Base-by-base conservation (phyloP, 2,329 filamentous ascomycete genomes). In the Taxawa tesnikishii region DNA sequence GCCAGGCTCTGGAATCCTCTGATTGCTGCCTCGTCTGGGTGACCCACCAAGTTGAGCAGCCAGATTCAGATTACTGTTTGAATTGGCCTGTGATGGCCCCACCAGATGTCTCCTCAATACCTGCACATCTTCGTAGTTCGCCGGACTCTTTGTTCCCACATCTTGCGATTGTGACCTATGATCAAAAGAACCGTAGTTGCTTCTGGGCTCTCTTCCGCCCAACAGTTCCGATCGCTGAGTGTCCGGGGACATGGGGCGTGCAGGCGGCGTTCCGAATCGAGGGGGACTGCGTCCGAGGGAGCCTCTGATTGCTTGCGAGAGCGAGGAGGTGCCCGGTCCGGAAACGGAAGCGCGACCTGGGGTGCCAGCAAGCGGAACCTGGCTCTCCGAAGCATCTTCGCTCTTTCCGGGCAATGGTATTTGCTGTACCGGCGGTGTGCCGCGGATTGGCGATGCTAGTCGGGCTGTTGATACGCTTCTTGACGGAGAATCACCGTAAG, bases 101-200 rank as follows among this genome's bases (percentile, higher is more conserved):
- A 94, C 83, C 46, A 93, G 60, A 65, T 98, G 90, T 43, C 88
- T 72, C 53, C 79, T 85, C 43, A 98, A 73, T 33, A 96, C 83
- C 53, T 94, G 87, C 11, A 85, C 80, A 48, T 96, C 84, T 58
- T 96, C 87, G 50, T 79, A 79, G 4, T 79, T 75, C 14, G 67
- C 74, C 25, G 65, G 59, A 29, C 66, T 70, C 16, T 44, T 42
- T n/a, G n/a, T n/a, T 50, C 52, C 65, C 39, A 58, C 56, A 43
- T 47, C 56, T 43, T 39, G 71, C 25, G 70, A 68, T 42, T 77
- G 71, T 30, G 73, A 73, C n/a, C n/a, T n/a, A n/a, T n/a, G n/a
- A 41, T 90, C 83, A 47, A 92, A 85, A 7, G 85, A 94, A 32
- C 85, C 88, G 55, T 90, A 92, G 47, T 79, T 82, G 39, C 78